Evolutionary conservation across 202 grass and related monocot species (phyloP).

Genomic region (Digitaria exilis): DNA sequence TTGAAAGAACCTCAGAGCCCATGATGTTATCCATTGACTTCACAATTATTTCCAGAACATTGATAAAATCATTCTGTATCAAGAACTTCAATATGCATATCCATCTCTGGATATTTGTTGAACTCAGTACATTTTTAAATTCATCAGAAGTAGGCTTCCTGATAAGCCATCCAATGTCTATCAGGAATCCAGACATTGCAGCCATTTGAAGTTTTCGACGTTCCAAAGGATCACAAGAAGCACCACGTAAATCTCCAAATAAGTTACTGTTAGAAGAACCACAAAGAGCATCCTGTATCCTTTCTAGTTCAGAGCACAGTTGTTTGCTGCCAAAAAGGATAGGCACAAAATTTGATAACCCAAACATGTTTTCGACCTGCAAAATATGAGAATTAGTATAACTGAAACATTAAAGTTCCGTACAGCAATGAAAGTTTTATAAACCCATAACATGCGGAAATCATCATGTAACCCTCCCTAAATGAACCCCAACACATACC

Average conservation of each 20-base stretch:
- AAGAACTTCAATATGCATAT: slow-evolving; percentile 69
- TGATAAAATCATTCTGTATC: slow-evolving; percentile 64
- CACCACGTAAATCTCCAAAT: slow-evolving; percentile 26
- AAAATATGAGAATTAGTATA: slow-evolving; percentile 31
- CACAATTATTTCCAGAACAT: slow-evolving; percentile 75
- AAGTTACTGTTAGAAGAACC: slow-evolving; percentile 15
- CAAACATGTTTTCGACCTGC: slow-evolving; percentile 89
- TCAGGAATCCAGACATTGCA: slow-evolving; percentile 70
- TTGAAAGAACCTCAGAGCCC: slow-evolving; percentile 57
- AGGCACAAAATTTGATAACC: slow-evolving; percentile 97
- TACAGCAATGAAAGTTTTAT: slow-evolving; percentile 7
- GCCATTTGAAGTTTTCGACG: slow-evolving; percentile 37
- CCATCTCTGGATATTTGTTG: slow-evolving; percentile 73
- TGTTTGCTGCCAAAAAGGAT: slow-evolving; percentile 81
- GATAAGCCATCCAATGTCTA: slow-evolving; percentile 94
- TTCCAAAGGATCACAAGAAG: slow-evolving; percentile 37
- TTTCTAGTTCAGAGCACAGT: slow-evolving; percentile 76
- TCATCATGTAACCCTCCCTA: not conserved
- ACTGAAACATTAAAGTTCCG: not conserved
- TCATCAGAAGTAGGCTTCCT: slow-evolving; percentile 55
- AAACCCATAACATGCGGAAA: not conserved
- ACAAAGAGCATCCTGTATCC: slow-evolving; percentile 58
- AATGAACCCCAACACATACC: not conserved
- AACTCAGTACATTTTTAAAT: slow-evolving; percentile 57
- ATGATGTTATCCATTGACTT: slow-evolving; percentile 60